Percentiles rank a stretch among this genome's conserved stretches.
Conservation (phyloP, 2,329 filamentous ascomycete species). For the Phaeosphaeria sp. region DNA sequence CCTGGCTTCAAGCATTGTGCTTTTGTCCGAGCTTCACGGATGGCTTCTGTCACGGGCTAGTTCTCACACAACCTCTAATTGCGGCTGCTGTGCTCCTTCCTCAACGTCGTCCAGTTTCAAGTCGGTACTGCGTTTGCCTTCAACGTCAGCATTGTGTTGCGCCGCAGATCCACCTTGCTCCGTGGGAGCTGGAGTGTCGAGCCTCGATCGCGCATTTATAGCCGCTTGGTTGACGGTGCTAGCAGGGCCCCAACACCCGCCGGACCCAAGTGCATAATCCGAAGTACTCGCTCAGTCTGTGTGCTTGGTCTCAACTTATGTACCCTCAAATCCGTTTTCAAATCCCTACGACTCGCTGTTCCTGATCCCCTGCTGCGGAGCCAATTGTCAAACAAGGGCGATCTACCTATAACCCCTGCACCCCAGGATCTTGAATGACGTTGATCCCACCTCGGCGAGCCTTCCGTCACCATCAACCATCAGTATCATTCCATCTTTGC, state of each 20-base stretch:
- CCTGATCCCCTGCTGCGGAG: conserved; percentile 35
- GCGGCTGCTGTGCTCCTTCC: conserved; percentile 43
- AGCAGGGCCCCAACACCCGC: conserved; percentile 43
- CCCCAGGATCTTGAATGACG: conserved; percentile 44
- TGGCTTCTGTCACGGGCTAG: conserved; percentile 37
- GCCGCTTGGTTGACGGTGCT: conserved; percentile 40
- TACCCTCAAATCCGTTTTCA: conserved; percentile 22
- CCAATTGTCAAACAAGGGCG: conserved; percentile 38
- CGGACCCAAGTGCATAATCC: conserved; percentile 34
- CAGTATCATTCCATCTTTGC: conserved; percentile 22
- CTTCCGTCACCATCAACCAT: conserved; percentile 33
- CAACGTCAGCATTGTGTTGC: conserved; percentile 38
- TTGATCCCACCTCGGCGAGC: conserved; percentile 39
- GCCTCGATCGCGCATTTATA: conserved; percentile 35
- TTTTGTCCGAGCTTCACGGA: conserved; percentile 34
- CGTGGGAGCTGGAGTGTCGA: conserved; percentile 26
- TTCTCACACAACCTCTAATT: conserved; percentile 37
- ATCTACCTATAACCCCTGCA: conserved; percentile 45
- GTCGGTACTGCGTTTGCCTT: conserved; percentile 36
- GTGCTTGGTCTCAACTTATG: conserved; percentile 17
- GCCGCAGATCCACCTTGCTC: conserved; percentile 33
- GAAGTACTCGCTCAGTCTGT: conserved; percentile 32
- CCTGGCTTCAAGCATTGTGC: conserved; percentile 37
- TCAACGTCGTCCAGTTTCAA: conserved; percentile 42
- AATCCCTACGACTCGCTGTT: conserved; percentile 28